A percentile compares a stretch with the other conserved stretches of the same genome.
phyloP scores from a whole-genome alignment of 2,329 filamentous ascomycete genomes.

The Alternaria viburni region DNA sequence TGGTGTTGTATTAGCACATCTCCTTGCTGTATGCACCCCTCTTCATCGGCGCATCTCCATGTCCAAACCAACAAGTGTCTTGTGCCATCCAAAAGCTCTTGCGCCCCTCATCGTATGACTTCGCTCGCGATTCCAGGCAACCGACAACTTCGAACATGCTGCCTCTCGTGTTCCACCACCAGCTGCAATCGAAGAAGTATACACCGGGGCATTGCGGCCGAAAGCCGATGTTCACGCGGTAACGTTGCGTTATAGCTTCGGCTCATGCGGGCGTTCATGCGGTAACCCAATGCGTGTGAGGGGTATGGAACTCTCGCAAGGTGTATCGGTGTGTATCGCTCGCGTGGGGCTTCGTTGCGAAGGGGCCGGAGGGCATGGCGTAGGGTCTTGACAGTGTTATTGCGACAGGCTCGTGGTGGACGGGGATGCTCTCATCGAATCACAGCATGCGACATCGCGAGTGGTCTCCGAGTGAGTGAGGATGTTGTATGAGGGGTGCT shows the following conservation, averaged over 20 bases:
- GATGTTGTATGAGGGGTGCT: neutral
- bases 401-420: neutral
- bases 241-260: neutral
- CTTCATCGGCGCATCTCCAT: neutral
- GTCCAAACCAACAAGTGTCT: neutral
- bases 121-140: neutral
- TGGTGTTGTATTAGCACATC: neutral
- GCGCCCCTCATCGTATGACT: neutral
- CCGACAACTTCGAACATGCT: neutral
- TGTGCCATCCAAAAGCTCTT: neutral
- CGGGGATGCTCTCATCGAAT: neutral
- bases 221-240: neutral
- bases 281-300: neutral
- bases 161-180: neutral
- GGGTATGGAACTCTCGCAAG: neutral
- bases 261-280: neutral
- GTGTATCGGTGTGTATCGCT: neutral
- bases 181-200: neutral
- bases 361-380: neutral
- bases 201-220: neutral
- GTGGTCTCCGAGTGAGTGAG: neutral
- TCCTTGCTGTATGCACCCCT: neutral
- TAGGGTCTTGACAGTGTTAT: neutral
- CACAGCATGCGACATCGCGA: neutral
- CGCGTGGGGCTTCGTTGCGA: neutral